Base-by-base conservation (phyloP, 2,329 filamentous ascomycete species). In the Blastomyces parvus region DNA sequence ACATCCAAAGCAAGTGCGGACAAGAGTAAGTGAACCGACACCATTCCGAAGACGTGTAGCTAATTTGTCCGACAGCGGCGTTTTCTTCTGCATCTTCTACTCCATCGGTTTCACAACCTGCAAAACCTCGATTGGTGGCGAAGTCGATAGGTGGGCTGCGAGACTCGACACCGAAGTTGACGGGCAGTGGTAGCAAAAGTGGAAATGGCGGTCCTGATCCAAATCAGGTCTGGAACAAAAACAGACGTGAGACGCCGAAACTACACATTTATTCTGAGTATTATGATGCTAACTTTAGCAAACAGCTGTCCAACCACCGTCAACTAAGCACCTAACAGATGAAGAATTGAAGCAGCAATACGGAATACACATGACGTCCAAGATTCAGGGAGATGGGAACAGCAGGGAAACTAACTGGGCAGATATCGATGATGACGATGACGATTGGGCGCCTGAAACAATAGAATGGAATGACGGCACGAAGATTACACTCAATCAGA, bases 221-320 rank as follows among this genome's bases (percentile, higher is more conserved):
- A n/a, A 86, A 80, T 73, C 85, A 86, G 74, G 85, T 88, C 60
- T 88, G 85, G 85, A 88, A 88, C 71, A 87, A 86, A 75, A 88
- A 87, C 71, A 80, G 84, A 75, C 84, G 84, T 80, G 79, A 70
- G 79, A 69, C 42, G 62, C 38, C 63, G n/a, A 36, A 61, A 55
- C 40, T 38, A 14, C 33, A 9, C 13, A n/a, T 44, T 46, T 42
- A 44, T 19, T 53, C 22, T 61, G 5, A 11, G 27, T 13, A 22
- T 53, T 40, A 57, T 19, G 13, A 42, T 57, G 25, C 60, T 62
- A 57, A 62, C 25, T 6, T 61, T 61, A 63, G 53, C 30, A 40
- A 62, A 38, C 65, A 83, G 81, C 83, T 62, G 75, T 80, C 36
- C 80, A 81, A 65, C 80, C 81, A 56, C 78, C 82, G 36, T 82